Percentiles rank a stretch among this genome's conserved stretches.
These are phyloP conservation scores for Biscutella laevigata DNA, from an alignment of 441 rosid species.

Conservation along the genomic window DNA sequence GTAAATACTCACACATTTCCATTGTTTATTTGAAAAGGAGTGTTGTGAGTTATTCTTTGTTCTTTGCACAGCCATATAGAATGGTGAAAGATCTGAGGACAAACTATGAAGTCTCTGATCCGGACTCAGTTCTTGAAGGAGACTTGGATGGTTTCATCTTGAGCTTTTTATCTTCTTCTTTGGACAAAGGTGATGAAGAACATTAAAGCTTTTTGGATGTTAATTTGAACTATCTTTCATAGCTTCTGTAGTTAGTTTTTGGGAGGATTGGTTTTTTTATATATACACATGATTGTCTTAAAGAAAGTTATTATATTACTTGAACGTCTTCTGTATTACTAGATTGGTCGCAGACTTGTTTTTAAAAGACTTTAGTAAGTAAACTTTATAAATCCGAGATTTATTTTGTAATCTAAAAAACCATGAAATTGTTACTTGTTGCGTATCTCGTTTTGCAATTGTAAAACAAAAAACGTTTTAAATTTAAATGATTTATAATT, in stretches of 20 bases:
- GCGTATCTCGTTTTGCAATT: too few species aligned
- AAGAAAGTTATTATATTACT: not conserved
- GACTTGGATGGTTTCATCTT: slow-evolving; percentile 78
- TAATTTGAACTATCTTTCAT: not conserved
- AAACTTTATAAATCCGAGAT: too few species aligned
- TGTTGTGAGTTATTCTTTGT: not conserved
- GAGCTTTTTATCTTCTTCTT: slow-evolving; percentile 68
- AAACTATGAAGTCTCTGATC: slow-evolving; percentile 76
- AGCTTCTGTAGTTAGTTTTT: not conserved
- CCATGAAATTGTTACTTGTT: too few species aligned
- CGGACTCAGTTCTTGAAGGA: slow-evolving; percentile 91
- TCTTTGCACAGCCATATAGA: slow-evolving; percentile 65
- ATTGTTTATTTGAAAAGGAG: not conserved
- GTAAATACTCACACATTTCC: slow-evolving; percentile 11
- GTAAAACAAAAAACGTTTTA: too few species aligned
- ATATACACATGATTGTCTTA: not conserved
- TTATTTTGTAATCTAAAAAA: too few species aligned
- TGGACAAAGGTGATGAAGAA: slow-evolving; percentile 46
- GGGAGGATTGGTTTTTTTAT: not conserved
- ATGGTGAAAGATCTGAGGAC: slow-evolving; percentile 96
- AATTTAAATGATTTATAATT: too few species aligned
- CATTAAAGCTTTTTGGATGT: slow-evolving; percentile 5
- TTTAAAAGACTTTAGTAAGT: too few species aligned
- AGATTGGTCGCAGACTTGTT: too few species aligned
- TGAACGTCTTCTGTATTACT: not conserved